Evolutionary conservation across 192 early-diverging fungal species (phyloP).

Genomic region (Ambispora gerdemannii): DNA sequence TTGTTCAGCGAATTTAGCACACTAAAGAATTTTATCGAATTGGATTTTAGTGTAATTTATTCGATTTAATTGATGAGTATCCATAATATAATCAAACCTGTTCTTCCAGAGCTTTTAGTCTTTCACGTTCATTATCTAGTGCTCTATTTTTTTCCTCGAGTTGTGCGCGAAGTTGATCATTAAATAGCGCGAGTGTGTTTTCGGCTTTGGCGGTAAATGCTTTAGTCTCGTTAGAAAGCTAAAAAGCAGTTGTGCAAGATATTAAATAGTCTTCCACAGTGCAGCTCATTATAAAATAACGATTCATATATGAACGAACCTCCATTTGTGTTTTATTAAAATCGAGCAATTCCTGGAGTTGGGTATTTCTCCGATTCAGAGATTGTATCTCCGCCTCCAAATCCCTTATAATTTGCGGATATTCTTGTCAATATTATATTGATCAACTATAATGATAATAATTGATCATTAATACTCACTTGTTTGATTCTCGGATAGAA

Average conservation of each 20-base stretch:
- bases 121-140: constrained; percentile 34
- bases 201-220: constrained; percentile 29
- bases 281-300: no score
- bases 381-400: constrained; percentile 38
- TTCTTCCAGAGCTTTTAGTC: constrained; percentile 23
- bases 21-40: no score
- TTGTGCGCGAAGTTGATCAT: constrained; percentile 38
- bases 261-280: no score
- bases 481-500: constrained; percentile 34
- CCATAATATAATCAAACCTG: constrained; percentile 2
- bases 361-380: constrained; percentile 34
- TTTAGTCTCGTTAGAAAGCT: constrained; percentile 5
- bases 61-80: no score
- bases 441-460: background rate
- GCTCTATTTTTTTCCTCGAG: constrained; percentile 38
- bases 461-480: constrained; percentile 26
- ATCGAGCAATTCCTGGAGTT: constrained; percentile 37
- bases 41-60: no score
- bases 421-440: background rate
- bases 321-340: constrained; percentile 33
- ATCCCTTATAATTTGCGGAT: constrained; percentile 13
- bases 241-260: background rate
- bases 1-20: background rate
- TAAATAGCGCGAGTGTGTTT: constrained; percentile 35
- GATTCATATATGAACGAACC: constrained; percentile 11